Percentiles rank a stretch among this genome's conserved stretches.
phyloP scores from a whole-genome alignment of 2,329 filamentous ascomycete genomes.

The Botrytis elliptica region DNA sequence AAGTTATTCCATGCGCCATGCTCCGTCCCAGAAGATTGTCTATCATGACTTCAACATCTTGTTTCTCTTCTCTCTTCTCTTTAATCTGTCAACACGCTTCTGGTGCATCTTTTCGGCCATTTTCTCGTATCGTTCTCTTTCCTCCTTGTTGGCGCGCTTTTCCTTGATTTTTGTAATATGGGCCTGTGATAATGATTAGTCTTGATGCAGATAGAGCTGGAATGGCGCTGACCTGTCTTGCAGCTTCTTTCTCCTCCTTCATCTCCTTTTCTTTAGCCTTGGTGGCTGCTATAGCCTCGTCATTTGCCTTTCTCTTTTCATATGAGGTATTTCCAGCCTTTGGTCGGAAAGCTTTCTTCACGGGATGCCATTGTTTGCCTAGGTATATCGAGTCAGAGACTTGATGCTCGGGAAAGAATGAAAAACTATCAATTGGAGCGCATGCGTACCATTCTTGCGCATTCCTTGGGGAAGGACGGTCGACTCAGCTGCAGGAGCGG shows the following conservation, averaged over 20 bases:
- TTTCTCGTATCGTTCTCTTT: slow-evolving; percentile 88
- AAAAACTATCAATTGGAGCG: neutral
- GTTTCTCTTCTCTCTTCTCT: slow-evolving; percentile 95
- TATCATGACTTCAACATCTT: slow-evolving; percentile 69
- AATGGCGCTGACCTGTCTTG: slow-evolving; percentile 64
- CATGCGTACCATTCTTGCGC: slow-evolving; percentile 72
- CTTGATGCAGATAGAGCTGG: neutral
- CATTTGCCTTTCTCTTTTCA: slow-evolving; percentile 69
- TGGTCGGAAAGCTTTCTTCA: slow-evolving; percentile 83
- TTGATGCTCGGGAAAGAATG: neutral
- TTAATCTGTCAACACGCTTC: slow-evolving; percentile 89
- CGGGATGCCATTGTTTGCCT: slow-evolving; percentile 95
- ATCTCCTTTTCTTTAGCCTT: slow-evolving; percentile 95
- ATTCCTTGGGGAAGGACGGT: slow-evolving; percentile 50
- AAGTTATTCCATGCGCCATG: slow-evolving; percentile 15
- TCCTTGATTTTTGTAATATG: slow-evolving; percentile 80
- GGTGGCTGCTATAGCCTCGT: slow-evolving; percentile 68
- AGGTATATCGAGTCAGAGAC: neutral
- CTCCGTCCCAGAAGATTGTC: slow-evolving; percentile 3
- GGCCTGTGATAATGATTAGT: slow-evolving; percentile 49
- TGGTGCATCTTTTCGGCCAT: slow-evolving; percentile 97
- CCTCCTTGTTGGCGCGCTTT: slow-evolving; percentile 82
- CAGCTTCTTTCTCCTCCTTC: slow-evolving; percentile 93
- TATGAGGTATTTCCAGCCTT: slow-evolving; percentile 75
- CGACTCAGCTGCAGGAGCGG: slow-evolving; percentile 13